phyloP scores from a whole-genome alignment of 495 filamentous ascomycete genomes.

The Cenococcum geophilum region DNA sequence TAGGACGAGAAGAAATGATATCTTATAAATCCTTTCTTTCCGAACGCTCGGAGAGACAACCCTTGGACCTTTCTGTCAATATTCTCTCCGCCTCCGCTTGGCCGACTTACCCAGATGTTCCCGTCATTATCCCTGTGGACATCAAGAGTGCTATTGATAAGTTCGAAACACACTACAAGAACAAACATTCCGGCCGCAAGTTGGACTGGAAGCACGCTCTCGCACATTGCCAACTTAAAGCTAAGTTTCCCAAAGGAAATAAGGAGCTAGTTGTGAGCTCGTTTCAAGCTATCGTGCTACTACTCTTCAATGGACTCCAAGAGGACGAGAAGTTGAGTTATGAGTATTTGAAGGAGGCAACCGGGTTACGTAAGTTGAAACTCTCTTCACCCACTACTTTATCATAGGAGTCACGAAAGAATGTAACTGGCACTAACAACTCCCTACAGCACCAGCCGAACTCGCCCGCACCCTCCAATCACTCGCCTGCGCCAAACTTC shows the following conservation, averaged over 20 bases:
- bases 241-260: conserved; percentile 64
- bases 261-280: conserved; percentile 85
- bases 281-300: conserved; percentile 84
- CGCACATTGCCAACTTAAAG: conserved; percentile 76
- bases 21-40: conserved; percentile 60
- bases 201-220: conserved; percentile 89
- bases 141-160: conserved; percentile 60
- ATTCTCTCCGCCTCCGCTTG: conserved; percentile 83
- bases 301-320: conserved; percentile 78
- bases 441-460: conserved; percentile 56
- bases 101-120: conserved; percentile 82
- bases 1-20: conserved; percentile 75
- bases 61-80: conserved; percentile 77
- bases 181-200: conserved; percentile 78
- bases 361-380: conserved; percentile 54
- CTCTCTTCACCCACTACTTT: conserved; percentile 18
- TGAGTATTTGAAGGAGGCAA: conserved; percentile 59
- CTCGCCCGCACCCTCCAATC: conserved; percentile 88
- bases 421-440: conserved; percentile 27
- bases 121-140: conserved; percentile 65
- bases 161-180: conserved; percentile 76
- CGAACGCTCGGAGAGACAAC: conserved; percentile 44
- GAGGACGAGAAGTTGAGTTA: conserved; percentile 56
- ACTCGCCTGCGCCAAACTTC: conserved; percentile 80
- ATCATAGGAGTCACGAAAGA: background rate